Evolutionary conservation across 2,329 filamentous ascomycete genomes (phyloP).

Genomic region (Biscogniauxia mediterranea): DNA sequence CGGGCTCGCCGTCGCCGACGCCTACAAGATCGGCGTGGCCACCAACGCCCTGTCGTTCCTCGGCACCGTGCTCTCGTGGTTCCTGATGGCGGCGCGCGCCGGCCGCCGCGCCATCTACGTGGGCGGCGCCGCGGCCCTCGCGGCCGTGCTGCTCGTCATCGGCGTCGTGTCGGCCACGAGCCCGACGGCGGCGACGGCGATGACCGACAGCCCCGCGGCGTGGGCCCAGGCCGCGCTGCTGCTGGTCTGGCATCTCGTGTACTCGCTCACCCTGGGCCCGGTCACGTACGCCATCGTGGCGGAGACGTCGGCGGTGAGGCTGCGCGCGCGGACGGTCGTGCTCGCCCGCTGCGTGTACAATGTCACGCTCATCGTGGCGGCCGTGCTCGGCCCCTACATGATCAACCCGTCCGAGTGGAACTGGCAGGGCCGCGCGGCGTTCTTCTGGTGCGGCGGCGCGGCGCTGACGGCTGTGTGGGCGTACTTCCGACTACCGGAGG

Average conservation of each 20-base stretch:
- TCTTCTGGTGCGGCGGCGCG: conserved; percentile 30
- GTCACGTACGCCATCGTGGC: conserved; percentile 44
- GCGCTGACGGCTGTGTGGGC: conserved; percentile 60
- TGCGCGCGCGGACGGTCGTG: conserved; percentile 41
- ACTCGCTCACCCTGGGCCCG: conserved; percentile 42
- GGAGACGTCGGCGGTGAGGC: conserved; percentile 41
- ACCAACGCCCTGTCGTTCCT: conserved; percentile 8
- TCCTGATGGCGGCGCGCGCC: conserved; percentile 26
- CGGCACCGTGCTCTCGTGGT: conserved; percentile 38
- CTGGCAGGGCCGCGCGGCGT: conserved; percentile 35
- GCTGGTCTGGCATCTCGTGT: conserved; percentile 38
- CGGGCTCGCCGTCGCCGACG: conserved; percentile 18
- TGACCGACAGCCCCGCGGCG: conserved; percentile 35
- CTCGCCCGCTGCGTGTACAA: conserved; percentile 40
- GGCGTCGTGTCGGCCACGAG: conserved; percentile 31
- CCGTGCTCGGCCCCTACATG: conserved; percentile 32
- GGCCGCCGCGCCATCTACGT: conserved; percentile 37
- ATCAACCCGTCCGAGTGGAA: conserved; percentile 31
- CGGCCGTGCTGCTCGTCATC: conserved; percentile 34
- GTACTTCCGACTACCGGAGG: conserved; percentile 63
- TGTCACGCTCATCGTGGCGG: conserved; percentile 36
- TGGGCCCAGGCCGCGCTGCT: conserved; percentile 37
- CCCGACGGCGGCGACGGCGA: conserved; percentile 34
- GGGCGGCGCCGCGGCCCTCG: conserved; percentile 34
- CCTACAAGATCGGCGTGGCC: conserved; percentile 14